Evolutionary conservation across 2,329 filamentous ascomycete genomes (phyloP).

Genomic region (Cylindrodendrum hubeiense): DNA sequence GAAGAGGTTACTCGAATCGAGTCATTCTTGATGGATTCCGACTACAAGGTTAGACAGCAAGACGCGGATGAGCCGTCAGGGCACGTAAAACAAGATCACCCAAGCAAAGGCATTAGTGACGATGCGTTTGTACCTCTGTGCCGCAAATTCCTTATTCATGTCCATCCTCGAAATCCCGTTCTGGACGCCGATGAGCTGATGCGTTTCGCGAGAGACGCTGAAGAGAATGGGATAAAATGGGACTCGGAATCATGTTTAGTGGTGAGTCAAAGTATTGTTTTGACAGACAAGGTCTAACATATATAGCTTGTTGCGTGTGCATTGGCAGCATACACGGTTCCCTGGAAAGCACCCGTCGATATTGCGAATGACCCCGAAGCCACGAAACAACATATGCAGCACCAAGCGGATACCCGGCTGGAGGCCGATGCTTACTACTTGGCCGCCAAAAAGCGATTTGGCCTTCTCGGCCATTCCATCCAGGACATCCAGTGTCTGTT

Average conservation of each 20-base stretch:
- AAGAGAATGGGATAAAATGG: conserved; percentile 26
- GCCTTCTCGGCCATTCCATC: conserved; percentile 20
- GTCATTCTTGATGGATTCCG: conserved; percentile 28
- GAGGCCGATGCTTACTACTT: conserved; percentile 18
- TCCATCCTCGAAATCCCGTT: conserved; percentile 24
- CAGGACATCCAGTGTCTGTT: conserved; percentile 27
- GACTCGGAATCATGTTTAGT: conserved; percentile 30
- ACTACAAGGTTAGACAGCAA: background rate
- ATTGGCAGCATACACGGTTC: conserved; percentile 21
- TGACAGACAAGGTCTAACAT: background rate
- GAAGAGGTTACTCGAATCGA: conserved; percentile 9
- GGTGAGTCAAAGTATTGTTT: background rate
- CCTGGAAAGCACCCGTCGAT: conserved; percentile 4
- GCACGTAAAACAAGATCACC: background rate
- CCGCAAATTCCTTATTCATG: conserved; percentile 27
- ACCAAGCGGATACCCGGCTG: conserved; percentile 1
- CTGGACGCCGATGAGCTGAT: conserved; percentile 25
- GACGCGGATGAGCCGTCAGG: background rate
- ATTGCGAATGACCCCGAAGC: background rate
- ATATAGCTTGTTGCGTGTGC: conserved; percentile 22
- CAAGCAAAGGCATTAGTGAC: conserved; percentile 16
- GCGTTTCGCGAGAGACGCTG: background rate
- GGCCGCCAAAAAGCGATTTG: conserved; percentile 27
- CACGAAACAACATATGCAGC: background rate
- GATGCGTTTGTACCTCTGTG: conserved; percentile 25